Percentiles rank a stretch among this genome's conserved stretches.
These are phyloP conservation scores for Thermothielavioides terrestris DNA, from an alignment of 495 filamentous ascomycete species.

Conservation along the genomic window DNA sequence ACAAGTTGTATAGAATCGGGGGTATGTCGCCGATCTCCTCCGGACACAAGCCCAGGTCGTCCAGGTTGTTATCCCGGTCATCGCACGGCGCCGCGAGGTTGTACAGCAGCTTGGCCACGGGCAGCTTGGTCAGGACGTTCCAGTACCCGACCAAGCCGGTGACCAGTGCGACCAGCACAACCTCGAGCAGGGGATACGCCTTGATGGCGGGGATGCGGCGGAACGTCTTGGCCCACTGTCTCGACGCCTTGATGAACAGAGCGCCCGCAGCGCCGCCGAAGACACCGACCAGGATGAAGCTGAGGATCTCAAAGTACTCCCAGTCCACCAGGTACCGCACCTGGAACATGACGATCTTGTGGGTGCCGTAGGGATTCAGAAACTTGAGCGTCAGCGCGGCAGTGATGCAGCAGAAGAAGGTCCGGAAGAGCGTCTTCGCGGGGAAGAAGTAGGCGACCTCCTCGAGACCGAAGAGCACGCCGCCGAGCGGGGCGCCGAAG, in stretches of 20 bases:
- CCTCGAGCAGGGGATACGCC: constrained; percentile 74
- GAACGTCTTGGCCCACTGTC: constrained; percentile 82
- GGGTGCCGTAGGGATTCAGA: constrained; percentile 89
- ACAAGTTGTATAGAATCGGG: constrained; percentile 56
- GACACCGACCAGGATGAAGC: constrained; percentile 77
- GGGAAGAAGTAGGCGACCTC: constrained; percentile 97
- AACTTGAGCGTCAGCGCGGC: constrained; percentile 88
- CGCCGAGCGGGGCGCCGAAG: constrained; percentile 88
- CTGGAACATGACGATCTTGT: constrained; percentile 94
- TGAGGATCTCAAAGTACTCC: constrained; percentile 82
- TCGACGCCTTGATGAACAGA: constrained; percentile 92
- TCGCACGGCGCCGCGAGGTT: constrained; percentile 83
- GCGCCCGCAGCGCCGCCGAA: constrained; percentile 80
- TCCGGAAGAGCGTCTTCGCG: constrained; percentile 95
- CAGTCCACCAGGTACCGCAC: constrained; percentile 89
- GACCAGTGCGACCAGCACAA: constrained; percentile 74
- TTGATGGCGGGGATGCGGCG: constrained; percentile 74
- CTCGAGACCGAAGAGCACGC: constrained; percentile 88
- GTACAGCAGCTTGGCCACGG: constrained; percentile 82
- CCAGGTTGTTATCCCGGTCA: constrained; percentile 42
- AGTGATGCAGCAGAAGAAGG: constrained; percentile 96
- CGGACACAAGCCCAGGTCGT: constrained; percentile 71
- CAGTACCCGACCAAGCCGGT: constrained; percentile 85
- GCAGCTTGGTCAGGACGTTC: constrained; percentile 83
- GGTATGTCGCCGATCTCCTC: constrained; percentile 62